Evolutionary conservation across 805 yeast species (phyloP).

Genomic region (Wickerhamiella brachini): DNA sequence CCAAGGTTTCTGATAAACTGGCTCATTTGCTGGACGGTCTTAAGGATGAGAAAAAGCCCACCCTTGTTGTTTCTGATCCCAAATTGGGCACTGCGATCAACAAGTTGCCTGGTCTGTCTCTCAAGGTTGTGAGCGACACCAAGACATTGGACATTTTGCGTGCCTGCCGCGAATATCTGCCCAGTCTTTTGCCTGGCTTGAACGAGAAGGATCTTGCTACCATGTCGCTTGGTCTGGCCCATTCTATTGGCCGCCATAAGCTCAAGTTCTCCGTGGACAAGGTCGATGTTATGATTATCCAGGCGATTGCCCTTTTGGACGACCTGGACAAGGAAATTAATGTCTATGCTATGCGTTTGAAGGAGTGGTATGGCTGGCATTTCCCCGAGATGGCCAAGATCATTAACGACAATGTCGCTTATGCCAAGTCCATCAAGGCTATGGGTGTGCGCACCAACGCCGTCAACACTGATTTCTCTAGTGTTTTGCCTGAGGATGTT

Average conservation of each 20-base stretch:
- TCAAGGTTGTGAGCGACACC: slow-evolving; percentile 84
- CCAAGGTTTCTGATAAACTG: slow-evolving; percentile 79
- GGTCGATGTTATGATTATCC: slow-evolving; percentile 98
- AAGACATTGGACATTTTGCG: slow-evolving; percentile 89
- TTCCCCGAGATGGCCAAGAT: slow-evolving; percentile 98
- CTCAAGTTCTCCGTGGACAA: slow-evolving; percentile 95
- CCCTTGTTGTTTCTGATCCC: slow-evolving; percentile 85
- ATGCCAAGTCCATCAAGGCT: slow-evolving; percentile 80
- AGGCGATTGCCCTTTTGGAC: slow-evolving; percentile 93
- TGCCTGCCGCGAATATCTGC: slow-evolving; percentile 87
- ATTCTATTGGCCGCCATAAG: slow-evolving; percentile 96
- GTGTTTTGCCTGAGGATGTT: slow-evolving; percentile 80
- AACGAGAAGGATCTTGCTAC: slow-evolving; percentile 71
- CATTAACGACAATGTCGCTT: slow-evolving; percentile 89
- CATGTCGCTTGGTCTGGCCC: slow-evolving; percentile 97
- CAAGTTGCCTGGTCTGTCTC: slow-evolving; percentile 72
- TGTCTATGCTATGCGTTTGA: slow-evolving; percentile 97
- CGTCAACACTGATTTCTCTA: slow-evolving; percentile 76
- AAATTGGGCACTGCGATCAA: slow-evolving; percentile 93
- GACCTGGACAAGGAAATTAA: slow-evolving; percentile 95
- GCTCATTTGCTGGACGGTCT: slow-evolving; percentile 44
- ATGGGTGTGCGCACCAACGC: slow-evolving; percentile 94
- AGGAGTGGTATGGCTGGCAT: slow-evolving; percentile 99
- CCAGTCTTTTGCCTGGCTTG: slow-evolving; percentile 88
- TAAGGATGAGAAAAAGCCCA: slow-evolving; percentile 45